A percentile compares a stretch with the other conserved stretches of the same genome.
Evolutionary conservation across 441 rosid species (phyloP).

Genomic region (Melastoma candidum): DNA sequence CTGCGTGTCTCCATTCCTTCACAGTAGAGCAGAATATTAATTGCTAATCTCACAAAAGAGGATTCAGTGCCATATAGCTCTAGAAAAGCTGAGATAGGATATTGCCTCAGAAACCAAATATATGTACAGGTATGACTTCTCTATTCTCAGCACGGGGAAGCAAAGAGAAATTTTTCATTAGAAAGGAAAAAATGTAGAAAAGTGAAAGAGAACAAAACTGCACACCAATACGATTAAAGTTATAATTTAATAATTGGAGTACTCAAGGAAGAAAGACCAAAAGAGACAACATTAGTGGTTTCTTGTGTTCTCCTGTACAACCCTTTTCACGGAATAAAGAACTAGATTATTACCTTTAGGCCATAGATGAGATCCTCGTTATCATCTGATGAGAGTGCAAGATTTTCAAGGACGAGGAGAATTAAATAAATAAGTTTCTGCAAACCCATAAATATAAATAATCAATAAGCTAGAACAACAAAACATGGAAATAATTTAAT

Average conservation of each 20-base stretch:
- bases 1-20: conserved; percentile 85
- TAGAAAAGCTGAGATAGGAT: neutral
- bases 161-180: too few species aligned
- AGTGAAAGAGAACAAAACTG: too few species aligned
- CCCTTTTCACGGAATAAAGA: conserved; percentile 1
- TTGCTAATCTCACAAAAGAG: neutral
- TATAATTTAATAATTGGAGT: too few species aligned
- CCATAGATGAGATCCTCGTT: conserved; percentile 91
- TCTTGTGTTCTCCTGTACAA: neutral
- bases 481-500: too few species aligned
- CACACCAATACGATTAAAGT: too few species aligned
- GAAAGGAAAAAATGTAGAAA: too few species aligned
- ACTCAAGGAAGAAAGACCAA: neutral
- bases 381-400: conserved; percentile 84
- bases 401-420: conserved; percentile 84
- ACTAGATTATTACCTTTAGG: conserved; percentile 54
- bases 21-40: conserved; percentile 13
- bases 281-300: neutral
- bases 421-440: conserved; percentile 91
- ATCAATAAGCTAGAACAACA: too few species aligned
- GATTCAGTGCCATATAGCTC: too few species aligned
- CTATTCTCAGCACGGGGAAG: too few species aligned
- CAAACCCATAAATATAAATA: conserved; percentile 6
- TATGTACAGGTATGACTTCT: too few species aligned
- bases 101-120: neutral